Base-by-base conservation (phyloP, 1,284 basidiomycete genomes). In the Lentinula novae-zelandiae region DNA sequence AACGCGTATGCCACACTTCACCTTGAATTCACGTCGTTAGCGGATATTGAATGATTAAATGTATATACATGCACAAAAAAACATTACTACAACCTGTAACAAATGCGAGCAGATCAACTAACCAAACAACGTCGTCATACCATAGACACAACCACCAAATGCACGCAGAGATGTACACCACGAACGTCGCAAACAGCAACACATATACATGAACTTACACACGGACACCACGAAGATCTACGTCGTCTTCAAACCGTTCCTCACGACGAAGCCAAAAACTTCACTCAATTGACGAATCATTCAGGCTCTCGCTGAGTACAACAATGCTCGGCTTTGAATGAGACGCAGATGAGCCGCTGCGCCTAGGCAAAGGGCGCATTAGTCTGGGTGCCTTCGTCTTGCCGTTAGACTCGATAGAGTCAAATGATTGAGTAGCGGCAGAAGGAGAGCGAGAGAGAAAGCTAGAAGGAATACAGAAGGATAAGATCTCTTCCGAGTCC, bases 311-410 rank as follows among this genome's bases (percentile, higher is more conserved):
- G n/a, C 27, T 52, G 33, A 62, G 51, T 12, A 56, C 58, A 7
- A 62, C 53, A 52, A 62, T 62, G 17, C 54, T 58, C 5, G 62
- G 58, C 31, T 39, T 58, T 36, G 52, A 42, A 38, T 51, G 40
- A 38, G 56, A 36, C 20, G 34, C 53, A 33, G 54, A 33, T 10
- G 48, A 54, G 17, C 40, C 67, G 54, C 66, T 68, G 51, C 78
- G 76, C 63, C 67, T 72, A 12, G 80, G 80, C 44, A 81, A 71
- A 33, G 79, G 78, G 61, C 71, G 78, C 56, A 79, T 75, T 57
- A 61, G 7, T 33, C 59, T 60, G 20, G 51, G 55, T 13, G 55
- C 54, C 6, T 54, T 60, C 17, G 15, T 42, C 31, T 56, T 56
- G n/a, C 53, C 42, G 22, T 46, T 39, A n/a, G 58, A 22, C 15